Base-by-base conservation (phyloP, 139 green algal species). In the Chlamydomonas incerta region DNA sequence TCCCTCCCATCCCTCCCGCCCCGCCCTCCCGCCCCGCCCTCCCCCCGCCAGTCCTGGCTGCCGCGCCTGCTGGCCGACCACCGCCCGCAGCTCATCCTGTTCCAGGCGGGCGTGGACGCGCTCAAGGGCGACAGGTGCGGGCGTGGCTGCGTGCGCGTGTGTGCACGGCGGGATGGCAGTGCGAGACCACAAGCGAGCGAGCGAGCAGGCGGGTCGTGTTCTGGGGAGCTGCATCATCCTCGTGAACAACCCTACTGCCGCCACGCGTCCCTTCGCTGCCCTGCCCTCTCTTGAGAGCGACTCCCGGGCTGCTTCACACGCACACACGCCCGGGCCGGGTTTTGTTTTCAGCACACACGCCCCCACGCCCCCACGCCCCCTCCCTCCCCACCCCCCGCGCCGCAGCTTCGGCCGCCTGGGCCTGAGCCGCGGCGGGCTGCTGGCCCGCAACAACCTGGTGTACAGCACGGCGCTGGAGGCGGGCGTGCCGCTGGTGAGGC, bases 61-160 rank as follows among this genome's bases (percentile, higher is more conserved):
- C 58, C 80, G 17, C 52, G 68, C 52, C 80, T 86, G 26, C 24
- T 86, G 26, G 3, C 10, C 18, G 3, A 79, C 18, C 80, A 95
- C 72, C 37, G 85, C 2, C 94, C 94, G 4, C 81, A 91, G 81
- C 88, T 96, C 8, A 87, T 96, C 3, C 80, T 95, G 68, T 95
- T 90, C 81, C 93, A 96, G 86, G 93, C 94, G 63, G 94, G 94
- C 0, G 93, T 96, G 57, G 94, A 96, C 47, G 88, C 90, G 21
- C 80, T 96, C 24, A 83, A 86, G 26, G 90, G 92, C 28, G 94
- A 96, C 80, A 90, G 73, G 88, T 90, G 71, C 29, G 87, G 17
- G 24, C 60, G 60, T 66, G 60, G n/a, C n/a, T n/a, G n/a, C n/a
- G n/a, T n/a, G n/a, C n/a, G n/a, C n/a, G n/a, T n/a, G n/a, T n/a